Conservation (phyloP, 306 rosid species). For the Lithocarpus polystachyus region DNA sequence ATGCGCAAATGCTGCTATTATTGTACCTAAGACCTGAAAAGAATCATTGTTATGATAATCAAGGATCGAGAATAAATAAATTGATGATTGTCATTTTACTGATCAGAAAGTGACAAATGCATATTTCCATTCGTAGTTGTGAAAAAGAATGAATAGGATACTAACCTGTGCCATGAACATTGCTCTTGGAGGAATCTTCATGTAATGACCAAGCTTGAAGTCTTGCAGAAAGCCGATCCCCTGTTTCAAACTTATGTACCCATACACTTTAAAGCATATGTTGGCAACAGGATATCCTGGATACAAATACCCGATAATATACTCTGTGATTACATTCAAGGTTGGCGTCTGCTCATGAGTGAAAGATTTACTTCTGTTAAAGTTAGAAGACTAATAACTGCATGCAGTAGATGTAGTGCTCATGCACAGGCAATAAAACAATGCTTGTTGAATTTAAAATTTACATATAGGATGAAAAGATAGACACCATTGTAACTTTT, state of each 20-base stretch:
- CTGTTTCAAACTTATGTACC: conserved; percentile 69
- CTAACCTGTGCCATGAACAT: conserved; percentile 84
- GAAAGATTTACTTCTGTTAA: background rate
- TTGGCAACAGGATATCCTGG: conserved; percentile 83
- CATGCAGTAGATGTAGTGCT: background rate
- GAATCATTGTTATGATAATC: background rate
- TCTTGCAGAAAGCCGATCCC: conserved; percentile 69
- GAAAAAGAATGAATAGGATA: background rate
- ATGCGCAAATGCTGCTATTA: conserved; percentile 59
- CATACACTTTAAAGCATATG: conserved; percentile 74
- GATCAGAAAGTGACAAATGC: background rate
- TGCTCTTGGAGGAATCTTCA: conserved; percentile 86
- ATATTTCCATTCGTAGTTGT: background rate
- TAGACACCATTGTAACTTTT: background rate
- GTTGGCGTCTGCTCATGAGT: conserved; percentile 43
- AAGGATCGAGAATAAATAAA: background rate
- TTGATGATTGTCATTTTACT: background rate
- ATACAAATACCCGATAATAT: conserved; percentile 70
- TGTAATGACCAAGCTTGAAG: conserved; percentile 91
- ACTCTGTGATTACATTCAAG: conserved; percentile 70
- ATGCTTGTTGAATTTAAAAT: background rate
- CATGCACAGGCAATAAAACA: background rate
- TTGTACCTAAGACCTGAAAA: conserved; percentile 58
- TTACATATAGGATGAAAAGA: background rate
- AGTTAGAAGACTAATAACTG: background rate